Conservation (phyloP, 2,329 filamentous ascomycete genomes). For the Aspergillus pseudoglaucus region DNA sequence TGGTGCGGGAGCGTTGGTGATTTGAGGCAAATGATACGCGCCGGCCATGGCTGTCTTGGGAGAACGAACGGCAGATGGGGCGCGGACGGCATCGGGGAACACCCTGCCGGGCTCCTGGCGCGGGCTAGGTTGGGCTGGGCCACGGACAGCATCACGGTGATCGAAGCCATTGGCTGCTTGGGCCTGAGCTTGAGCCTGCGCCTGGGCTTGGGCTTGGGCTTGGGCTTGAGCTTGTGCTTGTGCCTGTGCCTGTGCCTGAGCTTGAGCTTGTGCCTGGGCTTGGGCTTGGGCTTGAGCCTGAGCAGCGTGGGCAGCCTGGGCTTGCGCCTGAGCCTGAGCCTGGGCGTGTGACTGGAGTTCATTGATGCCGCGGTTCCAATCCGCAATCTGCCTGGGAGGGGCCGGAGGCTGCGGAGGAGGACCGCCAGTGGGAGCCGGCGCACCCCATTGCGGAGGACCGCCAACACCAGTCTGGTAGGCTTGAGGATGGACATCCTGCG, state of each 20-base stretch:
- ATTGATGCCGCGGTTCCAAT: slow-evolving; percentile 63
- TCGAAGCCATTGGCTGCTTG: slow-evolving; percentile 74
- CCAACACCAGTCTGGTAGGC: slow-evolving; percentile 83
- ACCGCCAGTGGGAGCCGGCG: slow-evolving; percentile 51
- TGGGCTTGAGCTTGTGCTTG: slow-evolving; percentile 32
- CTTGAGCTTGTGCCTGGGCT: slow-evolving; percentile 32
- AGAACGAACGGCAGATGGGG: slow-evolving; percentile 52
- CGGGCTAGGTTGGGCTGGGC: slow-evolving; percentile 65
- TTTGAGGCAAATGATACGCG: slow-evolving; percentile 47
- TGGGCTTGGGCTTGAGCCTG: slow-evolving; percentile 1
- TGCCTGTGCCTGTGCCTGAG: slow-evolving; percentile 3
- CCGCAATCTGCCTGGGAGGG: slow-evolving; percentile 55
- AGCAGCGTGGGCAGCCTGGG: slow-evolving; percentile 2
- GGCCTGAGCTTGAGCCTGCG: slow-evolving; percentile 18
- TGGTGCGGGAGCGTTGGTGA: slow-evolving; percentile 40
- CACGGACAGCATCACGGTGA: slow-evolving; percentile 65
- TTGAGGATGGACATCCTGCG: slow-evolving; percentile 92
- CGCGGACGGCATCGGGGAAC: slow-evolving; percentile 61
- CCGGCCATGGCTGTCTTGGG: slow-evolving; percentile 52
- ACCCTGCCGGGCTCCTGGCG: slow-evolving; percentile 63
- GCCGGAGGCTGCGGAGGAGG: slow-evolving; percentile 54
- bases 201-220: slow-evolving; percentile 41
- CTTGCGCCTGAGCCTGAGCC: slow-evolving; percentile 14
- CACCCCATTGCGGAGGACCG: slow-evolving; percentile 84
- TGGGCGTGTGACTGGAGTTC: slow-evolving; percentile 61